Conservation (phyloP, 352 stramenopile species). For the Poterioochromonas sp. region DNA sequence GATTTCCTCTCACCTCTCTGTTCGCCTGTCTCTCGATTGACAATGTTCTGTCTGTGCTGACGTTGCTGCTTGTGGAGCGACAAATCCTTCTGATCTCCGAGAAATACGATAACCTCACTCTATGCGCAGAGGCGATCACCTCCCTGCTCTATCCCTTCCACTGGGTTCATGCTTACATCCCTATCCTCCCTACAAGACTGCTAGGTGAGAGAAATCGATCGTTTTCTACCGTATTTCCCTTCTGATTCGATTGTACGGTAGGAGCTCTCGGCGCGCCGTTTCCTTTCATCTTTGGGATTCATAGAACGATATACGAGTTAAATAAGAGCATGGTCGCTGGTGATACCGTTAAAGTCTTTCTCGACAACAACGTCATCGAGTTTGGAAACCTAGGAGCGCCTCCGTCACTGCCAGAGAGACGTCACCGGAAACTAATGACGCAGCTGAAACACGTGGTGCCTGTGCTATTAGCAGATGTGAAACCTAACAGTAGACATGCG, state of each 20-base stretch:
- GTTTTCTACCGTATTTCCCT: not conserved
- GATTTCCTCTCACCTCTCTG: not conserved
- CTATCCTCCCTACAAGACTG: slow-evolving; percentile 42
- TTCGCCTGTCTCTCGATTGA: slow-evolving; percentile 15
- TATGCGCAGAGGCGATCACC: slow-evolving; percentile 35
- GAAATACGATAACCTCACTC: not conserved
- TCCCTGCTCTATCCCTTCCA: slow-evolving; percentile 48
- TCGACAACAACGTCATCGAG: slow-evolving; percentile 2
- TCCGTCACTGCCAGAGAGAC: not conserved
- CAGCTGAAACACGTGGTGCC: not conserved
- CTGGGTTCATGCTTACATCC: slow-evolving; percentile 53
- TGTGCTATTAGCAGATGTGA: not conserved
- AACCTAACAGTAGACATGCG: not conserved
- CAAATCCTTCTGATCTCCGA: slow-evolving; percentile 4
- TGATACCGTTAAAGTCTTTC: slow-evolving; percentile 14
- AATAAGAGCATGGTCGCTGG: not conserved
- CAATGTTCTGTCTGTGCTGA: not conserved
- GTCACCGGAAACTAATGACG: not conserved
- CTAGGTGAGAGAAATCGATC: not conserved
- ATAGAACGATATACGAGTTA: slow-evolving; percentile 21
- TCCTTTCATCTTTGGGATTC: slow-evolving; percentile 48
- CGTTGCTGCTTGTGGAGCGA: not conserved
- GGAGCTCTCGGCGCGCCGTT: slow-evolving; percentile 46
- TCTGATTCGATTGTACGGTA: slow-evolving; percentile 37
- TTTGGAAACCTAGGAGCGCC: not conserved